Evolutionary conservation across 208 protist genomes (phyloP).

Genomic region (Naegleria gruberi): DNA sequence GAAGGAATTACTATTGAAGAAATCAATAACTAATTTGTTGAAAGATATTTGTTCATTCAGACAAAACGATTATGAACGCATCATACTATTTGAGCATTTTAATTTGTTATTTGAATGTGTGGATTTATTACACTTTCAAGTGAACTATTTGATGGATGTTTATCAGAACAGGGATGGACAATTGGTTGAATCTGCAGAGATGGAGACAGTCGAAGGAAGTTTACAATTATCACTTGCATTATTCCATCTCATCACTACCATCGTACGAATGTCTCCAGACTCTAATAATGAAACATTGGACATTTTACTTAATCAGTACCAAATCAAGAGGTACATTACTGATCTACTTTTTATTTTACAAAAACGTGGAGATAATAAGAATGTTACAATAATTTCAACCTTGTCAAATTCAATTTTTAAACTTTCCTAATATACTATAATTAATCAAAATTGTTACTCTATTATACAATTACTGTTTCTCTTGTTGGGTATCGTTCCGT

Average conservation of each 20-base stretch:
- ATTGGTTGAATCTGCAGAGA: neutral
- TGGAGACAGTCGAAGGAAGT: neutral
- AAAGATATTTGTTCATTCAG: neutral
- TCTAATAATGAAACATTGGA: neutral
- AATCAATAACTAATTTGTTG: neutral
- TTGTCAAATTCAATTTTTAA: no score
- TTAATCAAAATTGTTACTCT: no score
- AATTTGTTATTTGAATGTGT: neutral
- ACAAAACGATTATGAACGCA: neutral
- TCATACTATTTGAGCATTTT: neutral
- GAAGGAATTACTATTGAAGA: neutral
- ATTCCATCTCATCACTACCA: neutral
- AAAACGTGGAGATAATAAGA: neutral
- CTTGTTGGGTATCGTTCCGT: neutral
- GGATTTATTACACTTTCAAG: neutral
- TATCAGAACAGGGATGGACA: neutral
- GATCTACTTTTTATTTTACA: neutral
- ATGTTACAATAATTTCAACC: neutral
- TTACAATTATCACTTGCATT: neutral
- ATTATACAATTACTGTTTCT: neutral
- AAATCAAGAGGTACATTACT: neutral
- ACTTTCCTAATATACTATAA: no score
- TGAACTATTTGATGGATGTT: neutral
- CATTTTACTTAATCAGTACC: neutral
- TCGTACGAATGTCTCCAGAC: neutral